Evolutionary conservation across 495 filamentous ascomycete species (phyloP).

Genomic region (Penicillium ochrochloron): DNA sequence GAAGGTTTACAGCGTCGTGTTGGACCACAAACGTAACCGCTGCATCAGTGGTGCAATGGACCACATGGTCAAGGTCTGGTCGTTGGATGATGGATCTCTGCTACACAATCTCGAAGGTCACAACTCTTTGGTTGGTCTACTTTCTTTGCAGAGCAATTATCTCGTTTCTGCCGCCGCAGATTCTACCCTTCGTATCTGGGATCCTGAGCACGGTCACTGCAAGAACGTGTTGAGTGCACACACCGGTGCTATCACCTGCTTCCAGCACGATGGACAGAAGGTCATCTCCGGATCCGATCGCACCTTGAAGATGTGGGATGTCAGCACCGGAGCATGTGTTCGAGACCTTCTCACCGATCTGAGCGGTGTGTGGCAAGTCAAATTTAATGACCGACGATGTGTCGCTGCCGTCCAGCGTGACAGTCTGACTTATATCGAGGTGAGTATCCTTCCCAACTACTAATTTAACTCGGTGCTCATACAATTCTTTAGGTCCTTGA

Average conservation of each 20-base stretch:
- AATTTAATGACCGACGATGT: conserved; percentile 93
- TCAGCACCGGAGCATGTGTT: conserved; percentile 87
- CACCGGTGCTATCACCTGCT: conserved; percentile 97
- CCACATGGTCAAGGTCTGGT: conserved; percentile 97
- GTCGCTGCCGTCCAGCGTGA: conserved; percentile 96
- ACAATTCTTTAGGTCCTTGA: conserved; percentile 68
- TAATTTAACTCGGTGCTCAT: conserved; percentile 8
- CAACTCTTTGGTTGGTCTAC: conserved; percentile 87
- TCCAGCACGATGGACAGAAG: conserved; percentile 96
- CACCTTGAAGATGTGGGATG: conserved; percentile 99
- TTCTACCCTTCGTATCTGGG: conserved; percentile 95
- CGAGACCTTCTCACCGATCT: conserved; percentile 95
- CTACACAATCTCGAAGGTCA: conserved; percentile 94
- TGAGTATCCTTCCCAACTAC: conserved; percentile 49
- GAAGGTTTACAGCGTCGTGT: conserved; percentile 97
- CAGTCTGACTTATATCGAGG: conserved; percentile 92
- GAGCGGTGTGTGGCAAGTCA: conserved; percentile 97
- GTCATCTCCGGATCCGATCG: conserved; percentile 95
- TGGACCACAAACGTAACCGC: conserved; percentile 88
- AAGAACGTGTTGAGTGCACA: conserved; percentile 88
- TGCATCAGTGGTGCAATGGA: conserved; percentile 99
- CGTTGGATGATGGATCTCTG: conserved; percentile 82
- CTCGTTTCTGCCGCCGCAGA: conserved; percentile 96
- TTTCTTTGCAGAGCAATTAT: conserved; percentile 84
- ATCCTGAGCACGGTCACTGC: conserved; percentile 90